Evolutionary conservation across 164 flowering plant genomes (phyloP).

Genomic region (Berberis vulgaris): DNA sequence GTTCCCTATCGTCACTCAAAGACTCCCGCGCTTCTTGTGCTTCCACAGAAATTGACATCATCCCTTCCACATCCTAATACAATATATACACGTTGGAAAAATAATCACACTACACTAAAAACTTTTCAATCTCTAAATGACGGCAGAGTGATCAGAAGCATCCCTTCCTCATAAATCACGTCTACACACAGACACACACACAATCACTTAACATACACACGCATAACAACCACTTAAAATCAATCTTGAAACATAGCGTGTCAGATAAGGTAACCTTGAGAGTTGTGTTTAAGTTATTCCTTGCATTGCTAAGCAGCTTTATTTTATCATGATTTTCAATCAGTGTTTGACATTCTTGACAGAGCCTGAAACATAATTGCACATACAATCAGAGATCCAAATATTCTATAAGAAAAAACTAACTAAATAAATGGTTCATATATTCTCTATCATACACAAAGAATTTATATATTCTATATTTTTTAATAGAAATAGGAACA

Average conservation of each 20-base stretch:
- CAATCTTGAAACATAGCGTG: background rate
- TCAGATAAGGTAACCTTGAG: constrained; percentile 48
- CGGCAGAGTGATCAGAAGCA: no score
- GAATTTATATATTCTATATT: background rate
- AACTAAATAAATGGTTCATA: no score
- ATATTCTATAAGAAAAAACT: background rate
- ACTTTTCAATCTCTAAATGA: background rate
- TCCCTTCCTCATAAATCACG: no score
- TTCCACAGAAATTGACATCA: constrained; percentile 99
- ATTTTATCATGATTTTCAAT: constrained; percentile 98
- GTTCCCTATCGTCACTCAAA: constrained; percentile 86
- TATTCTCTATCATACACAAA: background rate
- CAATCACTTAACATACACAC: background rate
- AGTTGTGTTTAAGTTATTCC: constrained; percentile 90
- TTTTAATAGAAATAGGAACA: background rate
- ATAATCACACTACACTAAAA: background rate
- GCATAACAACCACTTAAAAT: background rate
- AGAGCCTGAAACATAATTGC: constrained; percentile 45
- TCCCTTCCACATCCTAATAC: constrained; percentile 90
- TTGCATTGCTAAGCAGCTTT: constrained; percentile 94
- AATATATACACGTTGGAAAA: constrained; percentile 10
- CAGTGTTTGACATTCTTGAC: constrained; percentile 94
- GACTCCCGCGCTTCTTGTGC: constrained; percentile 92
- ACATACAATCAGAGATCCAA: background rate
- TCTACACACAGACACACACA: no score